phyloP scores from a whole-genome alignment of 345 rosid genomes.

The Euclidium syriacum region DNA sequence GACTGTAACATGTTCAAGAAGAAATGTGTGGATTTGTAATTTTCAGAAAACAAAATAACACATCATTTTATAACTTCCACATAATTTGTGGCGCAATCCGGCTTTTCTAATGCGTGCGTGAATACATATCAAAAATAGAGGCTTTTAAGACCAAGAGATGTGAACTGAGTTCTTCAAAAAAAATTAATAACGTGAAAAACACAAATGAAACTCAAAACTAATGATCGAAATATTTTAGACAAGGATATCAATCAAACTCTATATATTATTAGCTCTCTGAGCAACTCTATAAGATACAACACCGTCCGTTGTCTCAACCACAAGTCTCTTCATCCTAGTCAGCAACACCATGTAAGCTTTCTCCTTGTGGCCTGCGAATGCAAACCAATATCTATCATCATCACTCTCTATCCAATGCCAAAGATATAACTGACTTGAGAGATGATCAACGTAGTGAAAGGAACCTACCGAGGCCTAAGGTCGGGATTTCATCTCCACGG shows the following conservation, averaged over 20 bases:
- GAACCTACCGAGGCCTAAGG: slow-evolving; percentile 56
- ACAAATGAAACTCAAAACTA: no score
- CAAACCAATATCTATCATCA: background rate
- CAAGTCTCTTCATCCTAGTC: slow-evolving; percentile 55
- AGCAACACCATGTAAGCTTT: slow-evolving; percentile 58
- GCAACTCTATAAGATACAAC: slow-evolving; percentile 47
- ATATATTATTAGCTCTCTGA: background rate
- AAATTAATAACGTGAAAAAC: no score
- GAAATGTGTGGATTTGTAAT: no score
- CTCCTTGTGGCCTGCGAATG: slow-evolving; percentile 51
- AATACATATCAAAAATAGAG: no score
- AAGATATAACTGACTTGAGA: background rate
- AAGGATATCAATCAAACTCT: background rate
- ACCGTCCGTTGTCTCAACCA: slow-evolving; percentile 58
- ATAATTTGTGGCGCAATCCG: no score
- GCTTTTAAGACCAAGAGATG: no score
- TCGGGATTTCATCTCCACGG: slow-evolving; percentile 60
- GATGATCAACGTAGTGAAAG: background rate
- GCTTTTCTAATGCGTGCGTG: no score
- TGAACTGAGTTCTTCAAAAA: no score
- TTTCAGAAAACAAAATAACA: no score
- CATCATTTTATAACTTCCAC: no score
- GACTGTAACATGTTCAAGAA: no score
- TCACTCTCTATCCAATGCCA: background rate
- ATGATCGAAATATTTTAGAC: no score